Evolutionary conservation across 106 monocot genomes (phyloP).

Genomic region (Chionographis japonica): DNA sequence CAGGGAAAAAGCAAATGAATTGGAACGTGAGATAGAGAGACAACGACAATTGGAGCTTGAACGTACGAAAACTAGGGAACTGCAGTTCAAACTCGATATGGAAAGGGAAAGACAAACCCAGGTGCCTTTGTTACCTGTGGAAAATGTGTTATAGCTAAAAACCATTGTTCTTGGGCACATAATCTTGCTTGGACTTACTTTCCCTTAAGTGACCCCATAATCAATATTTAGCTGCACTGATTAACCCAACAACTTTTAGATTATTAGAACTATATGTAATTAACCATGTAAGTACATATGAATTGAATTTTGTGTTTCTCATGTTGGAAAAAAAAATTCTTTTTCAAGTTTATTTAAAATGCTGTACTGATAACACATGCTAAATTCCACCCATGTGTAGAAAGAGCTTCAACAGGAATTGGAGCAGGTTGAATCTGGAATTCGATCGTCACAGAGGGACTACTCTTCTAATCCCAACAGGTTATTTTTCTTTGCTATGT

Average conservation of each 20-base stretch:
- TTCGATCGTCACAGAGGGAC: conserved; percentile 63
- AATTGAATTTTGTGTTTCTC: too few relatives aligned
- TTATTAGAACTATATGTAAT: too few relatives aligned
- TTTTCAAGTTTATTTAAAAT: too few relatives aligned
- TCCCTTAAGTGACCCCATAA: too few relatives aligned
- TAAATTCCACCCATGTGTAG: conserved; percentile 22
- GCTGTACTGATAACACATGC: background rate
- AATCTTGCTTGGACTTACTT: too few relatives aligned
- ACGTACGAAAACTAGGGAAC: conserved; percentile 80
- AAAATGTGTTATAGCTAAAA: too few relatives aligned
- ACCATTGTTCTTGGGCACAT: too few relatives aligned
- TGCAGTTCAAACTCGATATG: conserved; percentile 81
- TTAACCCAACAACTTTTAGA: too few relatives aligned
- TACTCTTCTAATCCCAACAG: conserved; percentile 62
- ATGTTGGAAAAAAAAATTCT: too few relatives aligned
- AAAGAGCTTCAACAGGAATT: conserved; percentile 81
- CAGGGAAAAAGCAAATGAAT: conserved; percentile 73
- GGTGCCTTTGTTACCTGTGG: conserved; percentile 25
- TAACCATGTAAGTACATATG: too few relatives aligned
- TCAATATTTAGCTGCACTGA: too few relatives aligned
- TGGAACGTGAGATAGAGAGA: conserved; percentile 72
- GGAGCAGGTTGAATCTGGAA: conserved; percentile 80
- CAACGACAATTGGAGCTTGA: conserved; percentile 72
- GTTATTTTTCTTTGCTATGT: conserved; percentile 19
- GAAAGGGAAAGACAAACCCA: conserved; percentile 90